Base-by-base conservation (phyloP, 495 filamentous ascomycete genomes). In the Cryomyces minteri region DNA sequence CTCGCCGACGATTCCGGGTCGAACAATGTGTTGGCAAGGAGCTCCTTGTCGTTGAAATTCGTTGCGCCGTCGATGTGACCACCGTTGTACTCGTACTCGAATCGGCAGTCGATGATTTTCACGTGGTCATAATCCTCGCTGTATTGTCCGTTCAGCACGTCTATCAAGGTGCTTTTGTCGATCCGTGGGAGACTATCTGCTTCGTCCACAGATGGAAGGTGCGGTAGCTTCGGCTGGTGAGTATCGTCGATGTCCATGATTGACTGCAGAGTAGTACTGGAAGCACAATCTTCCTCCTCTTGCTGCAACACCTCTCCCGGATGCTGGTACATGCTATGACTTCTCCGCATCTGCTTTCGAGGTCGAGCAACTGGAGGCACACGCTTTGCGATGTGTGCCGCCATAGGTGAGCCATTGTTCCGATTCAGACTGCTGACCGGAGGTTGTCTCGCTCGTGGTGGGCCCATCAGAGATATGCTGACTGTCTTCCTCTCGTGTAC, bases 1-100 rank as follows among this genome's bases (percentile, higher is more conserved):
- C 76, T 80, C 8, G n/a, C 2, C 10, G 8, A 8, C 2, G 71
- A 62, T 30, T 62, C 63, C 31, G 46, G 39, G 40, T 72, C 65
- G 60, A 99, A 93, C 7, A 99, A 73, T 41, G 86, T 72, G 43
- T 66, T 64, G 1, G 87, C 77, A 48, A 99, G 67, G 31, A 76
- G 60, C 51, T 96, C 88, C 62, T 94, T 96, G 62, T 94, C 84
- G 58, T 94, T 95, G 66, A 82, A 85, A 65, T 99, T 99, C 55
- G 93, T 64, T 32, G 92, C 92, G 0, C 82, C 82, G 41, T 82
- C 71, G 50, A 99, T 94, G 57, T 99, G 92, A 12, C 92, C 92
- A 39, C 92, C 92, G 31, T 93, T 79, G 60, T 88, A 99, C 63
- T 99, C 92, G 60, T 96, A 99, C 62, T 96, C 92, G 59, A 99